Base-by-base conservation (phyloP, 2,329 filamentous ascomycete genomes). In the Alternaria consortialis region DNA sequence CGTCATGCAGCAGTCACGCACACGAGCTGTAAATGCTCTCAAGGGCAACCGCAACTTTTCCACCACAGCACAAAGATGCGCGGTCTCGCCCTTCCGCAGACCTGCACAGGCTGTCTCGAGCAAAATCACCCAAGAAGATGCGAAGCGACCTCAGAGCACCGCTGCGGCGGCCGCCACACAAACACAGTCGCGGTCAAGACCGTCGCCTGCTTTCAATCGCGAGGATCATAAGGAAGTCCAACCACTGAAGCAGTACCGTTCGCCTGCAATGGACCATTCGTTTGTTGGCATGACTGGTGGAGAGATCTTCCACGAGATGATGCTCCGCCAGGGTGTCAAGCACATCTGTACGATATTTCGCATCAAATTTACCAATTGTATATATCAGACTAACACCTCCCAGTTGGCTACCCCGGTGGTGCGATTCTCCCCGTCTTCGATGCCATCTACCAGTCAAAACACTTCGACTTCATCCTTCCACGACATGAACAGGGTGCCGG, bases 301-400 rank as follows among this genome's bases (percentile, higher is more conserved):
- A 77, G 90, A 97, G 81, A 97, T 98, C 72, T 97, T 98, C 81
- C 94, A 98, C 80, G 94, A 98, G 83, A 98, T 98, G 94, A 97
- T 99, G 94, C 86, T 97, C 64, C 87, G 94, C 75, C 91, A 94
- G 72, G 87, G 85, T 71, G 94, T 99, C 58, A 95, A 97, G 84
- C 93, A 97, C 80, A 87, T 98, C 76, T 98, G 93, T 97, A 85
- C 77, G 92, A 90, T 36, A 15, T 50, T 46, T 32, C 23, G 37
- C 39, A 43, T 39, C 47, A n/a, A 13, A 23, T 5, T 23, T 15
- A 50, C 31, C 52, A 9, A 29, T 43, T 31, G 40, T n/a, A 17
- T 42, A 31, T 36, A 17, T 15, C 12, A 55, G 56, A 42, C 65
- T 69, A 68, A 69, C 59, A 69, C 34, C 27, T 71, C 63, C 63